These are phyloP conservation scores for Trichocladium antarcticum DNA, from an alignment of 495 filamentous ascomycete species.

Conservation along the genomic window DNA sequence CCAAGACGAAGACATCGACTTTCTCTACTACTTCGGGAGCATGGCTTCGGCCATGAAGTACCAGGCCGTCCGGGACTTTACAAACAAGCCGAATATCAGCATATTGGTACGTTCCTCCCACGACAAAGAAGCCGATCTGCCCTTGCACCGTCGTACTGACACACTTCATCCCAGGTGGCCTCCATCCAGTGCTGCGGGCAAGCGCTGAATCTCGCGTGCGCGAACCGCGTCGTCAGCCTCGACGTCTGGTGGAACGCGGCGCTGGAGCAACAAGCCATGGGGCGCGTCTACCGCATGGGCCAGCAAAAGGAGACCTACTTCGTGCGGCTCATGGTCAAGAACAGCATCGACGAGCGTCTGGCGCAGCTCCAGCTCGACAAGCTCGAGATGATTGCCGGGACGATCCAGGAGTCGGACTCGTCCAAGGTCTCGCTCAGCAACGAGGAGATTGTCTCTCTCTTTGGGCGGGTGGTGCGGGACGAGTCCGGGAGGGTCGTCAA, in stretches of 20 bases:
- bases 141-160: neutral
- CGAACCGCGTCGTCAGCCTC: conserved; percentile 46
- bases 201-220: conserved; percentile 44
- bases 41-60: neutral
- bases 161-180: conserved; percentile 24
- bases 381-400: neutral
- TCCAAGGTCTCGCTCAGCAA: neutral
- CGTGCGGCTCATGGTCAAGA: conserved; percentile 17
- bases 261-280: conserved; percentile 27
- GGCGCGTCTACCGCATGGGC: conserved; percentile 27
- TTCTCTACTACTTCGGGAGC: conserved; percentile 20
- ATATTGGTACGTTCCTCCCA: conserved; percentile 20
- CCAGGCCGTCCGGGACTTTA: conserved; percentile 7
- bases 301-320: conserved; percentile 26
- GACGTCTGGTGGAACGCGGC: conserved; percentile 52
- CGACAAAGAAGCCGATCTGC: no score
- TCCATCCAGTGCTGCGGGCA: conserved; percentile 38
- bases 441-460: neutral
- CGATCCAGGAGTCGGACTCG: conserved; percentile 1
- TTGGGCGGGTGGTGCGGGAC: neutral
- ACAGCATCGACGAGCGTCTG: conserved; percentile 25
- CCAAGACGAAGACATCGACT: conserved; percentile 16
- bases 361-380: conserved; percentile 32
- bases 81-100: conserved; percentile 1
- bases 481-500: neutral